Evolutionary conservation across 2,329 filamentous ascomycete species (phyloP), one percentile per base, ranked within the genome.

Genomic region (Fusarium dimerum): DNA sequence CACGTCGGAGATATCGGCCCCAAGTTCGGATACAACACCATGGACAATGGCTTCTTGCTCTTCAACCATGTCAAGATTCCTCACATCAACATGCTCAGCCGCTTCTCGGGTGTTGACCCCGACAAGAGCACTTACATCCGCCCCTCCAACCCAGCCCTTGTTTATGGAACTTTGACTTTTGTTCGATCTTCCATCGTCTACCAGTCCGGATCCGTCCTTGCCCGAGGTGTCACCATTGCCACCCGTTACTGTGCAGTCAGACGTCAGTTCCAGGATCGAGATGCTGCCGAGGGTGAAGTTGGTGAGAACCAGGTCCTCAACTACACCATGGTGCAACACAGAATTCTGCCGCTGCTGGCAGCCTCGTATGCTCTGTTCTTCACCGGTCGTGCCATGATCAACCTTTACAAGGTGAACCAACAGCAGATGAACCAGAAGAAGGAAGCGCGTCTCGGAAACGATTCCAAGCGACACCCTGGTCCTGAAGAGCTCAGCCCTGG

Each of bases 1-100:
- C 84, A 90, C 64, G 85, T 92, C 20, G 89, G 89, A 43, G 89
- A 92, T 60, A 91, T 92, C 69, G 89, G 89, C 2, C 88, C 89
- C 49, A 92, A 92, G 70, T 88, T 89, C 58, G 87, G 87, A 10
- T 90, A 89, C 74, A 89, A 89, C 71, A 89, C 86, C 48, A 90
- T 90, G 88, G 89, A 92, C 69, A 92, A 92, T 61, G 89, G 89
- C 1, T 92, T 89, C 76, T 73, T 91, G 11, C 79, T 92, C 18
- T 85, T 92, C 72, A 91, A 91, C 74, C 77, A 90, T 16, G 78
- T 89, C 49, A 64, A 90, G 70, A 76, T 92, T 15, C 88, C 88
- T 1, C 88, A 92, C 66, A 73, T 84, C 59, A 87, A 84, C 73
- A 89, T 92, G 86, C 73, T 92, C 46, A 83, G 85, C 47, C 78